Evolutionary conservation across 2,329 filamentous ascomycete genomes (phyloP).

Genomic region (Talaromyces pinophilus): DNA sequence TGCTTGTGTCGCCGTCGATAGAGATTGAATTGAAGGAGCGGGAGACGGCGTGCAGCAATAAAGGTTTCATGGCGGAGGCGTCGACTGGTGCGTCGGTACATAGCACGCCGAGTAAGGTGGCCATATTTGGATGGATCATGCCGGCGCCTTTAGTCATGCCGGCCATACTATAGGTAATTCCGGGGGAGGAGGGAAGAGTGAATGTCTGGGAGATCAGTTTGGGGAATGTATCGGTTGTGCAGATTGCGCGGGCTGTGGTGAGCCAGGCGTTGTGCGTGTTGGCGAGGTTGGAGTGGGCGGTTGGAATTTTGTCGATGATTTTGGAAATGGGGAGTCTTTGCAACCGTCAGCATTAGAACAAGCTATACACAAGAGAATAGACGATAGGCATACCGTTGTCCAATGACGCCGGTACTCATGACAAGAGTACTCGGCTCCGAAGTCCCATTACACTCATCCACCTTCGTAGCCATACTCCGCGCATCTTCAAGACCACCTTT

Average conservation of each 20-base stretch:
- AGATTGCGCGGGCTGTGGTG: slow-evolving; percentile 82
- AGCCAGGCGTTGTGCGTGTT: slow-evolving; percentile 84
- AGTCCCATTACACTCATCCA: slow-evolving; percentile 66
- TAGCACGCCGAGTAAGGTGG: slow-evolving; percentile 86
- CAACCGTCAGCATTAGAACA: neutral
- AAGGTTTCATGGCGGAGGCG: slow-evolving; percentile 63
- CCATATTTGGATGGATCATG: slow-evolving; percentile 99
- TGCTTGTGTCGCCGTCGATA: slow-evolving; percentile 94
- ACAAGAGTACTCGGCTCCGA: slow-evolving; percentile 71
- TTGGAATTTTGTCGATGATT: slow-evolving; percentile 79
- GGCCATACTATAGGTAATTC: slow-evolving; percentile 76
- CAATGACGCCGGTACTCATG: slow-evolving; percentile 98
- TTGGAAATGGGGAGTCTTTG: slow-evolving; percentile 81
- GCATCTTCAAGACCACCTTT: slow-evolving; percentile 88
- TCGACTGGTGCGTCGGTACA: slow-evolving; percentile 86
- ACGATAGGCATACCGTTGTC: slow-evolving; percentile 66
- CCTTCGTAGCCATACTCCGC: slow-evolving; percentile 73
- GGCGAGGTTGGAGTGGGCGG: slow-evolving; percentile 70
- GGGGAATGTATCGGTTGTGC: slow-evolving; percentile 97
- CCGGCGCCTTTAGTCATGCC: slow-evolving; percentile 98
- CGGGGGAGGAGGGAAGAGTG: slow-evolving; percentile 75
- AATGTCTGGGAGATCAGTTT: slow-evolving; percentile 88
- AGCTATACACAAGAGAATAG: neutral
- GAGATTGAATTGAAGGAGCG: slow-evolving; percentile 96
- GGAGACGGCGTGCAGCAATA: slow-evolving; percentile 74